A percentile compares a stretch with the other conserved stretches of the same genome.
Evolutionary conservation across 345 rosid genomes (phyloP).

Genomic region (Turritis glabra): DNA sequence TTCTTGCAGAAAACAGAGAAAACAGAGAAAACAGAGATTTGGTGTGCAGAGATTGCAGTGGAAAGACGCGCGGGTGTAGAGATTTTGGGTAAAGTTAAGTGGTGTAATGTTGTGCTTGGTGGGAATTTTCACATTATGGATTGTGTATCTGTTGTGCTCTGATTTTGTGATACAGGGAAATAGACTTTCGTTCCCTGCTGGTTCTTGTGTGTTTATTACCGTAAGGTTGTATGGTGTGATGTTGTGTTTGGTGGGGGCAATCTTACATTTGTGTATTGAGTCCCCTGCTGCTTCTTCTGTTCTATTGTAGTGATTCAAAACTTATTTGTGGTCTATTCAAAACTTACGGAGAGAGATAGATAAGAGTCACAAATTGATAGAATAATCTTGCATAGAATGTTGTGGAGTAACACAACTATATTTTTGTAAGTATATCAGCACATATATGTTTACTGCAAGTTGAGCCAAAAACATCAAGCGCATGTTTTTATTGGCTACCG

Average conservation of each 20-base stretch:
- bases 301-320: background rate
- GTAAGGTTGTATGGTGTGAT: background rate
- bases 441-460: no score
- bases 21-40: constrained; percentile 17
- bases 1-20: constrained; percentile 26
- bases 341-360: background rate
- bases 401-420: no score
- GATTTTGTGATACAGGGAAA: background rate
- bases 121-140: constrained; percentile 33
- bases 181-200: background rate
- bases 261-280: background rate
- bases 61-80: constrained; percentile 19
- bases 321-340: background rate
- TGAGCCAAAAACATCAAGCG: no score
- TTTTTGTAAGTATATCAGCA: no score
- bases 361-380: background rate
- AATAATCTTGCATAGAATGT: no score
- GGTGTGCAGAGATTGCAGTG: constrained; percentile 35
- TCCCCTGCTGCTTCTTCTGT: background rate
- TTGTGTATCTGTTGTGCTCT: constrained; percentile 29
- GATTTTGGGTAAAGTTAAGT: constrained; percentile 31
- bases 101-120: constrained; percentile 33
- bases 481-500: no score
- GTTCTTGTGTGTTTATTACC: background rate
- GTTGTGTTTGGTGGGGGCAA: background rate